Evolutionary conservation across 2,329 filamentous ascomycete species (phyloP), one percentile per base, ranked within the genome.

Genomic region (Zymoseptoria ardabiliae): DNA sequence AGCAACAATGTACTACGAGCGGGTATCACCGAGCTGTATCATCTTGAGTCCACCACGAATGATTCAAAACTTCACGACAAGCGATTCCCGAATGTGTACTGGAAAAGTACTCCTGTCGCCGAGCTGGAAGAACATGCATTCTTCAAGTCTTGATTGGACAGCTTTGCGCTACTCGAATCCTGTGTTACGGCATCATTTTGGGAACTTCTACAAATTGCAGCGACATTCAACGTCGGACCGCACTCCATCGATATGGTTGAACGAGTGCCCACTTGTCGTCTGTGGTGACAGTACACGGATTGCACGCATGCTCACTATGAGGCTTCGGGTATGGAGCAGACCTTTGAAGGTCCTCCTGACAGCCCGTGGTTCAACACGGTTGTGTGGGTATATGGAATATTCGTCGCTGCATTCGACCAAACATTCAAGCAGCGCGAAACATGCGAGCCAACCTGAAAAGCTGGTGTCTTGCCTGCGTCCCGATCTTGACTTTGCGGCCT

Each of bases 1-100:
- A 59, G 62, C 49, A 66, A 58, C 52, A 83, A 82, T 49, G 85
- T 89, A 4, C 75, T 95, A 59, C 80, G 77, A 60, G 76, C 90
- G 11, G 86, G 85, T 4, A 84, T 93, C 23, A 70, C 76, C 30
- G 78, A 85, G 59, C 76, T 94, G 30, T 70, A 72, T 65, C 76
- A 71, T 60, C 69, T 75, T 41, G 69, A 72, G 48, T 66, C 62
- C 25, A 74, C 66, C 61, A 59, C 65, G 3, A 61, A 62, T 17
- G 52, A 68, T 25, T 53, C 57, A 13, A 63, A 60, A 35, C 17
- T 59, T 23, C 68, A 72, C 67, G 68, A 73, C 63, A 55, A 66
- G 63, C 65, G 71, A 63, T 67, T 76, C 71, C 72, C 68, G 8
- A 55, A 55, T 17, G 66, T 70, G 4, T 63, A 58, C 50, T 70